These are phyloP conservation scores for Catunica adiposa DNA, from an alignment of 2,329 filamentous ascomycete genomes.

Conservation along the genomic window DNA sequence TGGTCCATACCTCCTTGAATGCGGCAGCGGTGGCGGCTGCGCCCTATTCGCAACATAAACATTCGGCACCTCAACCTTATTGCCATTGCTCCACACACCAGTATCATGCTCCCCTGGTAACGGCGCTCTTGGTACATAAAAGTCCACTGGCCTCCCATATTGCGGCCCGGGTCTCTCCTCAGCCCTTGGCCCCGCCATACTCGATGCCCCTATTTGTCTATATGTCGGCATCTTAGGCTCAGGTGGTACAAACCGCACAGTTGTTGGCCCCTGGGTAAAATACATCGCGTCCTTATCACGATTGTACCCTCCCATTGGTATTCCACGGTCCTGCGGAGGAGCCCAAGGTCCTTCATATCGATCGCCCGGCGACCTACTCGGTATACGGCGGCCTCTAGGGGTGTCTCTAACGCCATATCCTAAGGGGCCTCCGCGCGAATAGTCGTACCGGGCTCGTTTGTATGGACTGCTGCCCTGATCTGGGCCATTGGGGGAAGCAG, in stretches of 20 bases:
- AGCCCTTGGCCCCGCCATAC: not conserved
- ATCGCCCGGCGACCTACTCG: not conserved
- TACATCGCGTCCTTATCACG: not conserved
- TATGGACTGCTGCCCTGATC: not conserved
- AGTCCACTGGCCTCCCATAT: not conserved
- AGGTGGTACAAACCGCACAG: not conserved
- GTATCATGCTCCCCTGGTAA: slow-evolving; percentile 11
- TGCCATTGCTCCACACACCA: slow-evolving; percentile 7
- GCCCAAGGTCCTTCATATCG: not conserved
- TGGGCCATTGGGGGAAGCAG: not conserved
- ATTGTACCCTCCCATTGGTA: not conserved
- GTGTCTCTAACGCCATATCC: slow-evolving; percentile 3
- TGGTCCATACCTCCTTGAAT: not conserved
- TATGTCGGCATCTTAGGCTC: too few species aligned
- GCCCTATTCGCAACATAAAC: not conserved
- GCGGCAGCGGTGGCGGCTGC: not conserved
- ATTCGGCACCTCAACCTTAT: not conserved
- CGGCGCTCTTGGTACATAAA: not conserved
- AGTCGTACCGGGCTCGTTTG: not conserved
- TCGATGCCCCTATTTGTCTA: too few species aligned
- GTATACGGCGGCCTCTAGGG: not conserved
- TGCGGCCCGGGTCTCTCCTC: not conserved
- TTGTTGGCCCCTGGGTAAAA: not conserved
- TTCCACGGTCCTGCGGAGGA: not conserved
- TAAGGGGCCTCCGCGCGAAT: not conserved